phyloP scores from a whole-genome alignment of 2,329 filamentous ascomycete species.

The Ophiostoma ulmi region DNA sequence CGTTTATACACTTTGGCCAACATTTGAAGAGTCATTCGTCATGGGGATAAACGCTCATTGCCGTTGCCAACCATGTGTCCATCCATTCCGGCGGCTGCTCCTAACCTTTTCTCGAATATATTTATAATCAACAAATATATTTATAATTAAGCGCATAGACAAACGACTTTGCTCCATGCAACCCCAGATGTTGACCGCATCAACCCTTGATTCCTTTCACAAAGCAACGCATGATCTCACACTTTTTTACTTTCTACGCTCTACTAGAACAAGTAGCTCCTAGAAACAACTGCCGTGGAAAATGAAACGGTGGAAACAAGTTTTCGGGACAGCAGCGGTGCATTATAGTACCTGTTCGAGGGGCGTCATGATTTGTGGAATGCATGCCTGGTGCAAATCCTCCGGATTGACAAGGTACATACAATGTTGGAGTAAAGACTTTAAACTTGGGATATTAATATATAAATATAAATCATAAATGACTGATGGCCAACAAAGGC shows the following conservation, averaged over 20 bases:
- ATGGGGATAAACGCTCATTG: no score
- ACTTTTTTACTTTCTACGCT: no score
- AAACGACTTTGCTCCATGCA: neutral
- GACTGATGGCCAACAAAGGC: neutral
- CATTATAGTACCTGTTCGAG: neutral
- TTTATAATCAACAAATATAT: neutral
- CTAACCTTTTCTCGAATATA: no score
- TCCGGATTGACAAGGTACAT: neutral
- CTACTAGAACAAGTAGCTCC: no score
- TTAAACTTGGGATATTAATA: no score
- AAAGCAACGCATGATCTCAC: no score
- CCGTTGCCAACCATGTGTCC: no score
- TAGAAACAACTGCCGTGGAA: neutral
- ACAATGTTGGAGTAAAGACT: neutral
- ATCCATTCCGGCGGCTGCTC: no score
- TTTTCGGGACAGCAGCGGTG: neutral
- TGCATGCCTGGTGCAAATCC: constrained; percentile 5
- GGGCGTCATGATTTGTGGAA: neutral
- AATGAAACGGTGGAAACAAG: neutral
- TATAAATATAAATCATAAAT: no score
- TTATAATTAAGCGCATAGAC: neutral
- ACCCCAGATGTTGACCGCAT: neutral
- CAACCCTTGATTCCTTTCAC: no score
- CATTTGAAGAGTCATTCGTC: no score
- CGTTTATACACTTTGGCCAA: neutral